phyloP scores from a whole-genome alignment of 208 protist species.

The Willaertia magna region DNA sequence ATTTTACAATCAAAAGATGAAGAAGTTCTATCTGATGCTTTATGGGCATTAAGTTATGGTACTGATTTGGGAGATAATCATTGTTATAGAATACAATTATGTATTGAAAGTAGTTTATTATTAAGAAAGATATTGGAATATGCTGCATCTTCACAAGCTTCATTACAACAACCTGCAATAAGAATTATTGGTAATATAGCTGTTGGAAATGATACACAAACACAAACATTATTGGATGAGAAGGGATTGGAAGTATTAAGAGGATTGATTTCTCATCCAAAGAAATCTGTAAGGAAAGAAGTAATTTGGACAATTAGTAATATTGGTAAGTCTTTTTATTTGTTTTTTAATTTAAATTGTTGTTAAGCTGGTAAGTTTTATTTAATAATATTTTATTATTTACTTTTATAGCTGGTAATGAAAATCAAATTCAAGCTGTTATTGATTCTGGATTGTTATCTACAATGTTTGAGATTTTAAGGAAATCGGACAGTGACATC shows the following conservation, averaged over 20 bases:
- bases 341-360: no score
- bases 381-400: no score
- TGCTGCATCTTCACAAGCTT: slow-evolving; percentile 38
- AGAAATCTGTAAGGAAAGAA: slow-evolving; percentile 88
- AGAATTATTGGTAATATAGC: slow-evolving; percentile 95
- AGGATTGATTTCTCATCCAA: slow-evolving; percentile 61
- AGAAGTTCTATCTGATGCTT: slow-evolving; percentile 86
- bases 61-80: slow-evolving; percentile 79
- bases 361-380: no score
- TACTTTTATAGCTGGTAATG: slow-evolving; percentile 82
- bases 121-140: slow-evolving; percentile 77
- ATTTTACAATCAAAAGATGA: slow-evolving; percentile 69
- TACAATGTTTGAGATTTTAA: slow-evolving; percentile 71
- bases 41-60: slow-evolving; percentile 93
- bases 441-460: slow-evolving; percentile 71
- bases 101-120: slow-evolving; percentile 73
- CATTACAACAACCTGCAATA: slow-evolving; percentile 83
- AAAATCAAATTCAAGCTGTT: slow-evolving; percentile 73
- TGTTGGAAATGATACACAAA: slow-evolving; percentile 88
- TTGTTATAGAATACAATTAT: slow-evolving; percentile 78
- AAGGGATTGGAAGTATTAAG: slow-evolving; percentile 55
- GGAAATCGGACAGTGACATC: slow-evolving; percentile 73
- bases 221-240: slow-evolving; percentile 82
- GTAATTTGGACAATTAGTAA: slow-evolving; percentile 98
- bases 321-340: no score